Percentiles rank a stretch among this genome's conserved stretches.
Evolutionary conservation across 768 basidiomycete genomes (phyloP).

Genomic region (Lactarius indigo): DNA sequence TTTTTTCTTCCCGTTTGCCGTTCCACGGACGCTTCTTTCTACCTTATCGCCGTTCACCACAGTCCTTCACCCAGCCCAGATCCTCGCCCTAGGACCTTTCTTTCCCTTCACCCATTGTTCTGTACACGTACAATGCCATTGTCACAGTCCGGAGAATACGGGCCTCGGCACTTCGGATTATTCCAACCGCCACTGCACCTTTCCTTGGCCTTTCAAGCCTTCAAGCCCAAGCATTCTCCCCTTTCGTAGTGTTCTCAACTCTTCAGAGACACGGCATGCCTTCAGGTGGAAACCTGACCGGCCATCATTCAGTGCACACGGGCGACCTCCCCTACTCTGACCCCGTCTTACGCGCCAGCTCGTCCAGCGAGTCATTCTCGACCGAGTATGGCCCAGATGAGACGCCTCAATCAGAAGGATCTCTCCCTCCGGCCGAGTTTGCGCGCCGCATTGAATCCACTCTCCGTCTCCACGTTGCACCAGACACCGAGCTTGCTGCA

Average conservation of each 20-base stretch:
- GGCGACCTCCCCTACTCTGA: constrained; percentile 4
- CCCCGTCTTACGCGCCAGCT: constrained; percentile 1
- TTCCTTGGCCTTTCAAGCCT: not conserved
- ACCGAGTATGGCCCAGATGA: not conserved
- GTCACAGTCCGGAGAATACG: not conserved
- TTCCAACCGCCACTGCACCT: not conserved
- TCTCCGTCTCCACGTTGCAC: constrained; percentile 1
- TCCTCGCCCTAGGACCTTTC: not conserved
- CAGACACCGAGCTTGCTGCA: not conserved
- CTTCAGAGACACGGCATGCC: not conserved
- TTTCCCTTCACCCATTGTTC: not conserved
- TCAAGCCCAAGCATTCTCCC: not conserved
- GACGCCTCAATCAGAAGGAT: not conserved
- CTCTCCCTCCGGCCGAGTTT: not conserved
- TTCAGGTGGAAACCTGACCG: not conserved
- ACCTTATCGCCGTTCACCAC: not conserved
- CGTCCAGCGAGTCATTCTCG: constrained; percentile 1
- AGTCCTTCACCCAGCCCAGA: not conserved
- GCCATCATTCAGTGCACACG: not conserved
- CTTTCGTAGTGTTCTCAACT: not conserved
- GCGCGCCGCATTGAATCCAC: not conserved
- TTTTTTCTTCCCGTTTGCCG: not conserved
- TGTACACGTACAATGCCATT: not conserved
- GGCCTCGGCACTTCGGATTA: not conserved
- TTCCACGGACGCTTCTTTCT: not conserved